These are phyloP conservation scores for Stenogyne calaminthoides DNA, from an alignment of 305 asterid genomes.

Conservation along the genomic window DNA sequence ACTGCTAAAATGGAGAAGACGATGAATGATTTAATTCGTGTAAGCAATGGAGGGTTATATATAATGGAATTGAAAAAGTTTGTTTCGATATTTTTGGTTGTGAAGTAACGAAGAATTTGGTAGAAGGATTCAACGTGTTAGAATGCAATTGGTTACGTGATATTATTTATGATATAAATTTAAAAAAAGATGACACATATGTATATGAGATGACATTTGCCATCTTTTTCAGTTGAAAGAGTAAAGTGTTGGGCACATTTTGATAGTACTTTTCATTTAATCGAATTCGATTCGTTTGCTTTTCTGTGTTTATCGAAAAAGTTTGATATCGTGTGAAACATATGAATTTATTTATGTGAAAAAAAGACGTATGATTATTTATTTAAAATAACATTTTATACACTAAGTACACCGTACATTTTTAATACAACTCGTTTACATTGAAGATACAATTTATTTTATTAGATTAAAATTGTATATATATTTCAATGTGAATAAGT, in stretches of 20 bases:
- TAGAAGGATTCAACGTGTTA: constrained; percentile 13
- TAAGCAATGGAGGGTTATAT: background rate
- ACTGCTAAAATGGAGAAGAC: background rate
- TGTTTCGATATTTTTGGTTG: background rate
- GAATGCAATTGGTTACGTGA: constrained; percentile 14
- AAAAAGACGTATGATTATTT: too few species aligned
- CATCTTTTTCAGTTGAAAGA: background rate
- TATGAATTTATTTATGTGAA: too few species aligned
- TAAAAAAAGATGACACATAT: background rate
- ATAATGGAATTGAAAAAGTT: constrained; percentile 2
- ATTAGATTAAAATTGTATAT: too few species aligned
- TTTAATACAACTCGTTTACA: too few species aligned
- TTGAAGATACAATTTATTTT: too few species aligned
- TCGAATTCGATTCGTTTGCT: background rate
- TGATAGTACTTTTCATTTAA: background rate
- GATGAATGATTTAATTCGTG: background rate
- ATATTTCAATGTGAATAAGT: too few species aligned
- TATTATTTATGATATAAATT: background rate
- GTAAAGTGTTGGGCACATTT: background rate
- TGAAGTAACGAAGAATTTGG: background rate
- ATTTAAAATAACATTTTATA: too few species aligned
- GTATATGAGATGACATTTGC: background rate
- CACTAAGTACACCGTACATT: too few species aligned
- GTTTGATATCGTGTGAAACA: background rate
- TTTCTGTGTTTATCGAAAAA: too few species aligned